Evolutionary conservation across 225 moss, liverwort and hornwort genomes (phyloP).

Genomic region (Anthoceros angustus): DNA sequence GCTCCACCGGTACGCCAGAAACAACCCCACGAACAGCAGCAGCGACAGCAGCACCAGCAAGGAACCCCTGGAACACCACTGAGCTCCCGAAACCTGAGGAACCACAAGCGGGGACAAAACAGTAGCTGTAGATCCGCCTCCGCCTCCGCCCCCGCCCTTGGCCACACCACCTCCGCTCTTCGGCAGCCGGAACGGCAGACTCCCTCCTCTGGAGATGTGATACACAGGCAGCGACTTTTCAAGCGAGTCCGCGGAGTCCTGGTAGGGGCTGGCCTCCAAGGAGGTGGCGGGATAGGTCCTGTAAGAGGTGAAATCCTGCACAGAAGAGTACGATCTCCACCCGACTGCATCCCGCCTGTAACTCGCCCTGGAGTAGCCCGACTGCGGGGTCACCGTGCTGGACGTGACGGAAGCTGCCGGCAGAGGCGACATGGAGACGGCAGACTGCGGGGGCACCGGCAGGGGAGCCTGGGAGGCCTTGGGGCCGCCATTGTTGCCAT

Average conservation of each 20-base stretch:
- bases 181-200: neutral
- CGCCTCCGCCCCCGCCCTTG: no score
- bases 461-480: neutral
- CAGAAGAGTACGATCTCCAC: neutral
- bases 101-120: neutral
- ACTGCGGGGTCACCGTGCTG: neutral
- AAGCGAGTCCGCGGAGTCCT: slow-evolving; percentile 5
- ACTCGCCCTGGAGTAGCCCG: neutral
- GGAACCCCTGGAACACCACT: neutral
- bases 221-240: neutral
- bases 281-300: neutral
- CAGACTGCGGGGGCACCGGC: neutral
- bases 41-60: neutral
- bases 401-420: neutral
- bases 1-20: slow-evolving; percentile 42
- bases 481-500: neutral
- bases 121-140: neutral
- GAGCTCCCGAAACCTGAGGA: neutral
- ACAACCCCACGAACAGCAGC: slow-evolving; percentile 22
- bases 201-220: neutral
- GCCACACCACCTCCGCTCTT: neutral
- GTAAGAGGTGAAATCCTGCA: neutral
- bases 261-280: neutral
- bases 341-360: neutral
- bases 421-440: neutral